Conservation (phyloP, 345 rosid genomes). For the Eucalyptus marginata region DNA sequence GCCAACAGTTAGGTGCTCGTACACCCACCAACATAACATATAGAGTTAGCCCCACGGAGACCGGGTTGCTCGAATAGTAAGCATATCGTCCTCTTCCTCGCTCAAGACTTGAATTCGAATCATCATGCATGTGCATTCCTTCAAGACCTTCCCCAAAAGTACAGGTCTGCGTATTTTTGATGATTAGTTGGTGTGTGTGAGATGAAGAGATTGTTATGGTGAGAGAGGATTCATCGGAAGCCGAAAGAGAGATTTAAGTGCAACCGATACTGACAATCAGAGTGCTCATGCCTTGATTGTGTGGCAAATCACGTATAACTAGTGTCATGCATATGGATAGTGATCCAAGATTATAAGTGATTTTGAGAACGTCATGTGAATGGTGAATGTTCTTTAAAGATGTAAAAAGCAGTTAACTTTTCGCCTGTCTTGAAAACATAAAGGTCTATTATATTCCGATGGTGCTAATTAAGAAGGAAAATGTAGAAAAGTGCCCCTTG, state of each 20-base stretch:
- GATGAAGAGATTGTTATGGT: neutral
- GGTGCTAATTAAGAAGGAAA: neutral
- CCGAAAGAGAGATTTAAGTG: neutral
- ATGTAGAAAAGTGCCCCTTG: neutral
- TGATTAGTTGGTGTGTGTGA: neutral
- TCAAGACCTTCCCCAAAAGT: neutral
- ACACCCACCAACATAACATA: neutral
- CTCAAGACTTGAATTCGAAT: neutral
- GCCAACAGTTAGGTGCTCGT: neutral
- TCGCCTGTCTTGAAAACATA: neutral
- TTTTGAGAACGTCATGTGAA: neutral
- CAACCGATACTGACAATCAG: rapidly evolving
- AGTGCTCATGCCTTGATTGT: neutral
- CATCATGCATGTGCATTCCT: neutral
- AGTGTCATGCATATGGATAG: rapidly evolving
- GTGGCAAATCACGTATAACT: rapidly evolving
- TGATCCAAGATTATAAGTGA: neutral
- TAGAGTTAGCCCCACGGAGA: neutral
- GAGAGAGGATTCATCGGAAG: neutral
- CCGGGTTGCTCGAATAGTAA: neutral
- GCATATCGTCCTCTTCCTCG: neutral
- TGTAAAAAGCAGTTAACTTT: neutral
- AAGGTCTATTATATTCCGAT: neutral
- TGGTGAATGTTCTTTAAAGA: neutral
- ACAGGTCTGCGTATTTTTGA: neutral